Base-by-base conservation (phyloP, 2,329 filamentous ascomycete species). In the Torrubiella hemipterigena region DNA sequence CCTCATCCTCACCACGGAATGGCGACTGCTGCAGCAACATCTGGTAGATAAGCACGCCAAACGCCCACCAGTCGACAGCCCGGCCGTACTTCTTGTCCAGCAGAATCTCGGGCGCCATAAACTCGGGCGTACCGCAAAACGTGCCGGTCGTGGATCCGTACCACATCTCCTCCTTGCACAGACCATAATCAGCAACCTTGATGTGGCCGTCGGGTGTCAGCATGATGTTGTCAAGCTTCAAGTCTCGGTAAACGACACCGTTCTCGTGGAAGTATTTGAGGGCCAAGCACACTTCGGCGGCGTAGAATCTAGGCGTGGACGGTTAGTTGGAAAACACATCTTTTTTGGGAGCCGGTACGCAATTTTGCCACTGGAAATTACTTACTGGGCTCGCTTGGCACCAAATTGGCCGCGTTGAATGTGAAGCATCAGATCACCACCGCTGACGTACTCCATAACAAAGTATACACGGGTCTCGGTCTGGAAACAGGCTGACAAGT, bases 131-230 rank as follows among this genome's bases (percentile, higher is more conserved):
- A 56, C 91, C 91, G 53, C 91, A 98, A 65, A 98, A 98, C 7
- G 91, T 98, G 60, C 87, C 89, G 0, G 91, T 98, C 3, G 83
- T 95, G 34, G 83, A 89, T 26, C 86, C 86, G 52, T 93, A 98
- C 87, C 89, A 98, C 91, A 98, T 98, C 47, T 98, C 87, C 54
- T 98, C 91, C 60, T 98, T 98, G 65, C 93, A 98, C 29, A 98
- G 73, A 73, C 91, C 91, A 54, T 94, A 98, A 69, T 98, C 91
- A 32, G 74, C 91, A 66, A 98, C 86, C 69, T 96, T 96, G 66
- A 98, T 93, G 55, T 98, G 91, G 17, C 91, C 91, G 50, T 98
- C 91, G 27, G 94, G 68, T 2, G 86, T 93, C 48, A 98, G 66
- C 28, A 98, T 70, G 51, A 98, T 98, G 55, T 98, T 79, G 57